A percentile compares a stretch with the other conserved stretches of the same genome.
Evolutionary conservation across 1,284 basidiomycete species (phyloP).

Genomic region (Boletus semigastroideus): DNA sequence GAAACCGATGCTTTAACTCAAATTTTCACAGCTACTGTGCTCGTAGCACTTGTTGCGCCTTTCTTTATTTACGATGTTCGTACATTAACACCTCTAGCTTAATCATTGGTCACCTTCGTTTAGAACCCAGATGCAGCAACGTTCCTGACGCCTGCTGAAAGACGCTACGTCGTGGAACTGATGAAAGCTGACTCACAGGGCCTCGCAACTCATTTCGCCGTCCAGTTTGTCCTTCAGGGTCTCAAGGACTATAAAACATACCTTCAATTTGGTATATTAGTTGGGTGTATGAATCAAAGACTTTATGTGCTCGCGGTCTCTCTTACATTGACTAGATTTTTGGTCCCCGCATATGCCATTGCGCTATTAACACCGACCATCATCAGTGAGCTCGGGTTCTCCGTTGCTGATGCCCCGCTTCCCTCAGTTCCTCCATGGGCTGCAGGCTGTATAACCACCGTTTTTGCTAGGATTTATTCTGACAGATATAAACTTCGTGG

Average conservation of each 20-base stretch:
- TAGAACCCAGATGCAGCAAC: constrained; percentile 44
- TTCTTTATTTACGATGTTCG: constrained; percentile 44
- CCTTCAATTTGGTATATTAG: constrained; percentile 40
- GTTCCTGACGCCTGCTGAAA: constrained; percentile 41
- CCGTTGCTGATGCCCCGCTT: constrained; percentile 53
- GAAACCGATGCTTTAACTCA: neutral
- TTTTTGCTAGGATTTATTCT: constrained; percentile 40
- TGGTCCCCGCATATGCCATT: constrained; percentile 53
- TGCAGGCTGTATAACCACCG: constrained; percentile 38
- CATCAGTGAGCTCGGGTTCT: constrained; percentile 51
- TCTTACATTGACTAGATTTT: constrained; percentile 29
- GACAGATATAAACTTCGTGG: constrained; percentile 44
- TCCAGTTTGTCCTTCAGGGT: constrained; percentile 39
- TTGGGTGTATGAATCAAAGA: constrained; percentile 34
- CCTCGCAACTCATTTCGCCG: constrained; percentile 33
- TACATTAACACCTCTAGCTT: neutral
- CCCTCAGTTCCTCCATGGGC: constrained; percentile 50
- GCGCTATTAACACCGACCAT: constrained; percentile 58
- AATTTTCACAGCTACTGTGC: constrained; percentile 33
- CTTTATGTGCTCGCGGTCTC: neutral
- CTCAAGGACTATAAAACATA: constrained; percentile 44
- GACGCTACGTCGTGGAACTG: constrained; percentile 32
- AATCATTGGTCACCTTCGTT: neutral
- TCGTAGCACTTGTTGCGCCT: constrained; percentile 37
- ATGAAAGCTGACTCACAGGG: constrained; percentile 37